Evolutionary conservation across 1,284 basidiomycete species (phyloP), one percentile per base, ranked within the genome.

Genomic region (Macrocybe sp.): DNA sequence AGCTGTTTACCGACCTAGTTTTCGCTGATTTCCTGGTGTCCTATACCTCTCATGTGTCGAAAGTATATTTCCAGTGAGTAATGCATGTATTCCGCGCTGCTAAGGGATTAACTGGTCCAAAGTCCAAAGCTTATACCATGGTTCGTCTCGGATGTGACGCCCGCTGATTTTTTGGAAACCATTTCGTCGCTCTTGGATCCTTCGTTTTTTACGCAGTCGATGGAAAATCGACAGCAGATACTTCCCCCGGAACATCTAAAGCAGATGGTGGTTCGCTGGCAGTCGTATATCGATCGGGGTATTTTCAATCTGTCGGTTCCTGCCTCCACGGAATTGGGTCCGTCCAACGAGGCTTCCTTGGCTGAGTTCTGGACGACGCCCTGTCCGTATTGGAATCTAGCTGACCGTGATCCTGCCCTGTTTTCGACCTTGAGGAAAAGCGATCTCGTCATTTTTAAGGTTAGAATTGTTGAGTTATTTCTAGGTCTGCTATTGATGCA

Each of bases 11-110:
- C 1, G 97, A 98, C 62, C 70, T 98, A 31, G 83, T 97, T 14
- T 85, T 99, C 54, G 96, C 95, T 34, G 96, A 99, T 63, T 98
- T 97, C 63, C 69, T 97, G 31, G 78, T 97, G 12, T 90, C 90
- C 0, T 83, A 85, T 59, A 95, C 93, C 0, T 89, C 92, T 1
- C 86, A 87, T 61, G 81, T 91, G 42, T 76, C 77, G 6, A 78
- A 81, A 58, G 86, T 94, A 11, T 81, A 92, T 45, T 96, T 97
- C 70, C 94, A 97, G 92, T 94, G 55, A 49, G 89, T 72, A 4
- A 5, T 10, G 2, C 11, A 5, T 10, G 11, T n/a, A 10, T 42
- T 29, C n/a, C n/a, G 6, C 31, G 8, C 9, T 12, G 29, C 29
- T 40, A 9, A 40, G 3, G 3, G 3, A 10, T 10, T 8, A 12